Percentiles rank a stretch among this genome's conserved stretches.
phyloP scores from a whole-genome alignment of 2,329 filamentous ascomycete genomes.

The Calonectria henricotiae region DNA sequence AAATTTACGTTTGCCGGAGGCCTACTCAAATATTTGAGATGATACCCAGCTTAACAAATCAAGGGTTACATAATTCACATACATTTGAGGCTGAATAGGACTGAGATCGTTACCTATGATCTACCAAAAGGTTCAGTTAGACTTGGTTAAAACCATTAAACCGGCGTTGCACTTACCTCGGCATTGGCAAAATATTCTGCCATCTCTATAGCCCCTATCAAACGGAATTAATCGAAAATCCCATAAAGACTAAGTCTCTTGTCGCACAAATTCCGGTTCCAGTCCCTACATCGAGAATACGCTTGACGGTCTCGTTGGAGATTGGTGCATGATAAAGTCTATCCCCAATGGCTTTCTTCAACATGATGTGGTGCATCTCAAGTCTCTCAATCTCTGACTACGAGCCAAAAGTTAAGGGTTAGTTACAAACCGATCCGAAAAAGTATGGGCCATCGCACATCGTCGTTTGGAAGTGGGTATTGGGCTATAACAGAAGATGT shows the following conservation, averaged over 20 bases:
- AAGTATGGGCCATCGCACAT: neutral
- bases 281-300: neutral
- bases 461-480: slow-evolving; percentile 14
- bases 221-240: neutral
- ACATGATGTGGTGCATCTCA: slow-evolving; percentile 6
- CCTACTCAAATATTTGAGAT: neutral
- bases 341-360: slow-evolving; percentile 11
- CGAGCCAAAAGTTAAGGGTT: neutral
- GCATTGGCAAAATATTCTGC: neutral
- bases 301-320: neutral
- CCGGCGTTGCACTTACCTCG: neutral
- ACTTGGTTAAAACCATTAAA: too few species aligned
- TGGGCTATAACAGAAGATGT: neutral
- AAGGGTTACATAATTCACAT: neutral
- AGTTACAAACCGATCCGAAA: neutral
- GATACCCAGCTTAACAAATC: neutral
- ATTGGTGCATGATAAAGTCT: slow-evolving; percentile 15
- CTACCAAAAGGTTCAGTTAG: neutral
- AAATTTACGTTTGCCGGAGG: slow-evolving; percentile 4
- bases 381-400: slow-evolving; percentile 13
- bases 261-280: slow-evolving; percentile 8
- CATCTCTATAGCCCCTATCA: slow-evolving; percentile 13
- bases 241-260: fast-evolving
- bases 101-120: slow-evolving; percentile 15
- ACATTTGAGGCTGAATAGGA: slow-evolving; percentile 3